Percentiles rank a stretch among this genome's conserved stretches.
These are phyloP conservation scores for Calendula officinalis DNA, from an alignment of 129 eudicot species.

Conservation along the genomic window DNA sequence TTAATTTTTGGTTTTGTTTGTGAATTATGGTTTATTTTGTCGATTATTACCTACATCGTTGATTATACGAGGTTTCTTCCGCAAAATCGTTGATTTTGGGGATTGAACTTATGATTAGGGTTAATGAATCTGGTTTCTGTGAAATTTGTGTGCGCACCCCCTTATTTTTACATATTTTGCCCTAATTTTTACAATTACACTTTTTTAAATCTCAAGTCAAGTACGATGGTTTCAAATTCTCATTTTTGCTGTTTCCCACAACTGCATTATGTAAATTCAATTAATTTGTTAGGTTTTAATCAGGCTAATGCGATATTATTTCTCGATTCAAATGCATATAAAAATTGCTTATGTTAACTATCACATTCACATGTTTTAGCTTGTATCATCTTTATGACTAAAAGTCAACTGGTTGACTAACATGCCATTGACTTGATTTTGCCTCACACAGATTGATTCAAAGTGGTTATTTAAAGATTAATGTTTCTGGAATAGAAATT, in stretches of 20 bases:
- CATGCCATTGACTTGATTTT: slow-evolving; percentile 21
- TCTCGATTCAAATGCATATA: neutral
- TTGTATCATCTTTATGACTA: slow-evolving; percentile 12
- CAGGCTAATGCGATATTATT: neutral
- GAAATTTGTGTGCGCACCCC: neutral
- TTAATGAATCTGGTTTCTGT: slow-evolving; percentile 3
- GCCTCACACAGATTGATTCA: slow-evolving; percentile 25
- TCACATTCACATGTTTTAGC: slow-evolving; percentile 6
- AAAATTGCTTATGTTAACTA: slow-evolving; percentile 3
- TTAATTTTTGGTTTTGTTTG: neutral
- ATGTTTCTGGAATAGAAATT: slow-evolving; percentile 26
- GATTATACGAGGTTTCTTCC: neutral
- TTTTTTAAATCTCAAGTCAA: neutral
- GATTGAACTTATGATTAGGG: slow-evolving; percentile 20
- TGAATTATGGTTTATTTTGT: neutral
- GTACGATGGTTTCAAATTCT: neutral
- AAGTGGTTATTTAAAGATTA: slow-evolving; percentile 15
- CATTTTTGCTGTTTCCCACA: neutral
- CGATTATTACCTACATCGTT: neutral
- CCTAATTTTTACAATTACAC: neutral
- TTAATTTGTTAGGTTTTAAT: slow-evolving; percentile 12
- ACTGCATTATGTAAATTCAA: neutral
- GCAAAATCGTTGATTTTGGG: neutral
- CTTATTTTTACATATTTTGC: neutral
- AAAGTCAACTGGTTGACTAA: slow-evolving; percentile 38